phyloP scores from a whole-genome alignment of 2,329 filamentous ascomycete genomes.

The Stenocarpella maydis region DNA sequence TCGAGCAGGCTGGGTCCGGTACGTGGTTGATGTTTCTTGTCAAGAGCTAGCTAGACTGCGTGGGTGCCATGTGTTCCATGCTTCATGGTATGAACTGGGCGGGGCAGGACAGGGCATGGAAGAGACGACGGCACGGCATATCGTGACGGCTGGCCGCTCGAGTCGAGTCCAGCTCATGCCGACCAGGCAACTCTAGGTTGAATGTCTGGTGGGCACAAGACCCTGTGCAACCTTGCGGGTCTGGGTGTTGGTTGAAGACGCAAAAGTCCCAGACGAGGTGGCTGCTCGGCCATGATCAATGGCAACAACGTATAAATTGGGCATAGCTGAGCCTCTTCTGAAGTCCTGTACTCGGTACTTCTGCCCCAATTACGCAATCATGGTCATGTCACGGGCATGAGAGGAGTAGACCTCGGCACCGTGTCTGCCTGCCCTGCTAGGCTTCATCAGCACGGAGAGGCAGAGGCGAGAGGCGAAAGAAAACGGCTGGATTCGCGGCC shows the following conservation, averaged over 20 bases:
- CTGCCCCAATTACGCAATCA: no score
- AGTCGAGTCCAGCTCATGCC: neutral
- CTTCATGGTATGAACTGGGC: constrained; percentile 21
- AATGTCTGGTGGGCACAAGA: neutral
- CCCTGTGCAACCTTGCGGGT: neutral
- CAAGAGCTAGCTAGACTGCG: constrained; percentile 2
- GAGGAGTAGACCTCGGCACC: neutral
- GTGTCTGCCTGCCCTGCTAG: neutral
- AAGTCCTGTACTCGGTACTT: no score
- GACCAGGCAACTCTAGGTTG: neutral
- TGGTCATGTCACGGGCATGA: neutral
- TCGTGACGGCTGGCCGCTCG: neutral
- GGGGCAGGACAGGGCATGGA: neutral
- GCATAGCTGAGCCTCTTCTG: neutral
- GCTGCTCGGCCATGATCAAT: constrained; percentile 1
- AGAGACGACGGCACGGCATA: neutral
- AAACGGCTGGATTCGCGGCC: neutral
- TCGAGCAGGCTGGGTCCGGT: neutral
- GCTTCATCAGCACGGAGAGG: neutral
- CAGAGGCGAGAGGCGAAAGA: neutral
- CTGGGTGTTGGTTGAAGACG: neutral
- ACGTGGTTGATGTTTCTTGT: neutral
- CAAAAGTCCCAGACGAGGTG: constrained; percentile 6
- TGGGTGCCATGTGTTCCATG: constrained; percentile 7
- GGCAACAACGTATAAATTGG: neutral